Conservation (phyloP, 2,329 filamentous ascomycete genomes). For the Fusarium tjaetaba region DNA sequence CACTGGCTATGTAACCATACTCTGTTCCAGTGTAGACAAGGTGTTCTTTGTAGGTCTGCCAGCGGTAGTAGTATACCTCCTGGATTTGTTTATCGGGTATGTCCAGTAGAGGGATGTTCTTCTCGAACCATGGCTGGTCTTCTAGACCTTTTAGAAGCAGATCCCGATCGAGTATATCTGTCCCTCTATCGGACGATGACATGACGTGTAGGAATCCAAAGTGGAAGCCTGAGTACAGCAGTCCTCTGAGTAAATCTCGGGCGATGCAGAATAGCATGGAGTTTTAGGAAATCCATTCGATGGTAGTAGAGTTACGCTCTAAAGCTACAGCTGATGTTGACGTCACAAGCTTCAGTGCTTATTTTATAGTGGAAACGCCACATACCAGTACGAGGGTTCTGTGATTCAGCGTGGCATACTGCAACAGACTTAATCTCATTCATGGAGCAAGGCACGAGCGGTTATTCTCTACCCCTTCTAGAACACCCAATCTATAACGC, state of each 20-base stretch:
- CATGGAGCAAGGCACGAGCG: fast-evolving
- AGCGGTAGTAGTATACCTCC: neutral
- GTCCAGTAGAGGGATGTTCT: neutral
- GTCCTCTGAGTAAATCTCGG: neutral
- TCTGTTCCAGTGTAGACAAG: neutral
- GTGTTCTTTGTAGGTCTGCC: slow-evolving; percentile 8
- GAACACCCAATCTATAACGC: neutral
- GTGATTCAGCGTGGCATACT: too few species aligned
- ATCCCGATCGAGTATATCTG: neutral
- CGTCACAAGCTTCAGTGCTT: neutral
- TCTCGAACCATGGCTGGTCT: neutral
- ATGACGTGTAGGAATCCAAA: neutral
- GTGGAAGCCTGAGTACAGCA: fast-evolving
- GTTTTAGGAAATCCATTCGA: neutral
- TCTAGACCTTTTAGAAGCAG: neutral
- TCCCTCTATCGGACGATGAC: neutral
- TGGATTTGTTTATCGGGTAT: neutral
- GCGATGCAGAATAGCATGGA: neutral
- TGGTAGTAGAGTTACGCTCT: neutral
- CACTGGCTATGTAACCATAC: slow-evolving; percentile 2
- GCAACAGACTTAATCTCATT: fast-evolving
- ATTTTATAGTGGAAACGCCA: too few species aligned
- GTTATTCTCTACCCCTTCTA: neutral
- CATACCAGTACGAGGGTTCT: neutral
- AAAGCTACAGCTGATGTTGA: neutral